phyloP scores from a whole-genome alignment of 2,329 filamentous ascomycete species.

The Bertia moriformis region DNA sequence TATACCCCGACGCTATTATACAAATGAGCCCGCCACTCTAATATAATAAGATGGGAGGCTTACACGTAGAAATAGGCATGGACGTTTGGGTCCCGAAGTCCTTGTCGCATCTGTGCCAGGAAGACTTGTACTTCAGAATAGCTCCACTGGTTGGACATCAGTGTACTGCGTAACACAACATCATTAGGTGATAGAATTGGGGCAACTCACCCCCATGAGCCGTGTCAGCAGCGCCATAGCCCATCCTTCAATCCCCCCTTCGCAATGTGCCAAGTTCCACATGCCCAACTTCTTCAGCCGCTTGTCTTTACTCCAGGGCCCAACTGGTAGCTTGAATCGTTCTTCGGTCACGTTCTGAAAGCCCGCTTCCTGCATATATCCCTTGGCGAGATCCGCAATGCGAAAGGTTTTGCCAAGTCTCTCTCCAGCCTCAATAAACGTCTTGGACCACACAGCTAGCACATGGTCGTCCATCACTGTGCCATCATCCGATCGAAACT shows the following conservation, averaged over 20 bases:
- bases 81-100: not conserved
- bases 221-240: not conserved
- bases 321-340: conserved; percentile 22
- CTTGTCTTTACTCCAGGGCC: conserved; percentile 20
- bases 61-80: not conserved
- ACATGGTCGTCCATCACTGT: not conserved
- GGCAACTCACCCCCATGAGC: not conserved
- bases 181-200: no score
- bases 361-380: conserved; percentile 16
- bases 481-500: conserved; percentile 7
- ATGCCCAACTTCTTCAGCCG: conserved; percentile 19
- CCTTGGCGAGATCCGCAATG: not conserved
- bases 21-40: not conserved
- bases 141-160: not conserved
- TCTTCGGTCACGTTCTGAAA: conserved; percentile 27
- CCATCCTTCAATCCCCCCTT: not conserved
- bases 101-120: not conserved
- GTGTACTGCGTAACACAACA: not conserved
- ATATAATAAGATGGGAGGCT: not conserved
- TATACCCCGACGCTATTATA: not conserved
- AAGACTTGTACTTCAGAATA: not conserved
- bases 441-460: not conserved
- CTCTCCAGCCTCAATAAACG: not conserved
- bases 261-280: conserved; percentile 1
- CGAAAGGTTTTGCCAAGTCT: not conserved